These are phyloP conservation scores for Echinochloa phyllopogon DNA, from an alignment of 176 grass and related monocot genomes.

Conservation along the genomic window DNA sequence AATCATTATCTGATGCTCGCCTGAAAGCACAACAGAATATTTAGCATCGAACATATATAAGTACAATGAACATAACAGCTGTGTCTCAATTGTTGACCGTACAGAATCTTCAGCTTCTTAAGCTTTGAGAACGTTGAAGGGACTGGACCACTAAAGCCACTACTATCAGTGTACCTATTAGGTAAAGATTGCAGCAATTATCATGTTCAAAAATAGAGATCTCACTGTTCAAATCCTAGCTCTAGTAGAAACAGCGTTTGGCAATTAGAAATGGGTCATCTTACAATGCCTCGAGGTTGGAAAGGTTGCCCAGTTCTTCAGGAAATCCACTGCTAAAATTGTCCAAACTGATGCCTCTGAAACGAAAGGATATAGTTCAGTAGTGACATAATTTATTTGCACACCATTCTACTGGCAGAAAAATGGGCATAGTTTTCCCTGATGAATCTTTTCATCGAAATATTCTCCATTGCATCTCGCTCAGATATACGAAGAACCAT, in stretches of 20 bases:
- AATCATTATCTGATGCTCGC: slow-evolving; percentile 26
- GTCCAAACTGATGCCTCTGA: slow-evolving; percentile 26
- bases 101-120: slow-evolving; percentile 51
- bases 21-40: slow-evolving; percentile 26
- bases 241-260: neutral
- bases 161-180: slow-evolving; percentile 68
- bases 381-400: neutral
- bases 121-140: slow-evolving; percentile 66
- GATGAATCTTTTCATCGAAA: neutral
- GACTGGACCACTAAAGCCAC: slow-evolving; percentile 66
- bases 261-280: neutral
- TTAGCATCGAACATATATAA: slow-evolving; percentile 9
- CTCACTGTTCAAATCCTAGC: neutral
- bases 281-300: slow-evolving; percentile 27
- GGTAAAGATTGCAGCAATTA: slow-evolving; percentile 6
- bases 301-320: slow-evolving; percentile 1
- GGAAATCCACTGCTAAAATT: slow-evolving; percentile 18
- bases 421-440: neutral
- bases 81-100: slow-evolving; percentile 7
- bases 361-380: slow-evolving; percentile 1
- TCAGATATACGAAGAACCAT: neutral
- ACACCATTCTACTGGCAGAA: neutral
- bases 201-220: neutral
- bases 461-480: neutral
- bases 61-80: neutral